phyloP scores from a whole-genome alignment of 2,329 filamentous ascomycete species.

The Diplodia mutila region DNA sequence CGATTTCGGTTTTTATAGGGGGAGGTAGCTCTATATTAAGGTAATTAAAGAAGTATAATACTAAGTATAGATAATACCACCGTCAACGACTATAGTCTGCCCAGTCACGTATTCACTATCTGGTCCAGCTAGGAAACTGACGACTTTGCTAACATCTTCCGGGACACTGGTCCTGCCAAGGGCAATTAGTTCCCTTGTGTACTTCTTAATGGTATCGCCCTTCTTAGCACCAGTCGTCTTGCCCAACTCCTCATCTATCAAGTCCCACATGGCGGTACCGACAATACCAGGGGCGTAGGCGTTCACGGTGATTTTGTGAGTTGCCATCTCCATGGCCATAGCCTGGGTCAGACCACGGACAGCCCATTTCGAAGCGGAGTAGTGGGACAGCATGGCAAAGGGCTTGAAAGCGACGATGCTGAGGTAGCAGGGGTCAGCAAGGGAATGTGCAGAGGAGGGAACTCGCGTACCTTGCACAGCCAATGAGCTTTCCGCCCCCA shows the following conservation, averaged over 20 bases:
- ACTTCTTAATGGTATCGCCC: slow-evolving; percentile 61
- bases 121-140: slow-evolving; percentile 63
- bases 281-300: slow-evolving; percentile 71
- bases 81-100: slow-evolving; percentile 66
- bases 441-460: neutral
- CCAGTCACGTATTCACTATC: slow-evolving; percentile 69
- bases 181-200: slow-evolving; percentile 58
- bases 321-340: slow-evolving; percentile 68
- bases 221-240: slow-evolving; percentile 55
- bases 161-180: slow-evolving; percentile 62
- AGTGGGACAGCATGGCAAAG: slow-evolving; percentile 63
- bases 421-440: slow-evolving; percentile 16
- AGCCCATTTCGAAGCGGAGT: slow-evolving; percentile 68
- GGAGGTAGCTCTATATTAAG: too few relatives aligned
- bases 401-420: slow-evolving; percentile 64
- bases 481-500: slow-evolving; percentile 54
- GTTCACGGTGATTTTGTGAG: slow-evolving; percentile 68
- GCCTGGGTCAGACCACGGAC: slow-evolving; percentile 68
- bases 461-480: slow-evolving; percentile 48
- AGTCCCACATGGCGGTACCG: slow-evolving; percentile 69
- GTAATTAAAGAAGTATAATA: neutral
- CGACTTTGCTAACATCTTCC: slow-evolving; percentile 65
- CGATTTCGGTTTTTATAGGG: too few relatives aligned
- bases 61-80: slow-evolving; percentile 57
- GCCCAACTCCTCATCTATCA: slow-evolving; percentile 65